Percentiles rank a stretch among this genome's conserved stretches.
Conservation (phyloP, 2,329 filamentous ascomycete genomes). For the Beauveria scarabaeidicola region DNA sequence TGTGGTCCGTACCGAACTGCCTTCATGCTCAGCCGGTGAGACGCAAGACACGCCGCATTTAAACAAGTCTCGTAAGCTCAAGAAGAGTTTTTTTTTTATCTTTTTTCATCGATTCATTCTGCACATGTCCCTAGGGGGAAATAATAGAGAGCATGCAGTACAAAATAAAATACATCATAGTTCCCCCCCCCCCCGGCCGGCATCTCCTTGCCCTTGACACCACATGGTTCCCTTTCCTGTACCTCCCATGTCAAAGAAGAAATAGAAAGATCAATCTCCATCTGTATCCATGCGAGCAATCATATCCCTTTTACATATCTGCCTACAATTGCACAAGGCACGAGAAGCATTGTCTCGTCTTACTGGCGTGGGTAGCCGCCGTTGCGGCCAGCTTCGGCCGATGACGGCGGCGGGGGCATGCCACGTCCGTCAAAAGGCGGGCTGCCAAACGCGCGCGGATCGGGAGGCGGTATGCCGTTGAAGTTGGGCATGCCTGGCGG, state of each 20-base stretch:
- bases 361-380: background rate
- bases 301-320: no score
- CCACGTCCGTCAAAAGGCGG: slow-evolving; percentile 46
- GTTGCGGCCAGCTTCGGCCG: slow-evolving; percentile 5
- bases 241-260: background rate
- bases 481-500: slow-evolving; percentile 49
- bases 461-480: slow-evolving; percentile 41
- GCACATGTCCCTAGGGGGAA: background rate
- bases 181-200: background rate
- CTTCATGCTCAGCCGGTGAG: no score
- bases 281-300: background rate
- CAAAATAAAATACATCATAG: background rate
- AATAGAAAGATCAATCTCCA: background rate
- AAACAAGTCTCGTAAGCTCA: no score
- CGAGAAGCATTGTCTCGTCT: no score
- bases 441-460: slow-evolving; percentile 37
- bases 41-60: no score
- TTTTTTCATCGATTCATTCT: no score
- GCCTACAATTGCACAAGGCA: no score
- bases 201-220: no score
- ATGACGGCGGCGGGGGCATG: slow-evolving; percentile 37
- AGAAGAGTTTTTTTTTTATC: no score
- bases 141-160: background rate
- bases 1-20: no score
- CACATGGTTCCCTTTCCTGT: background rate